Base-by-base conservation (phyloP, 805 yeast genomes). In the Isabelozyma heimii region DNA sequence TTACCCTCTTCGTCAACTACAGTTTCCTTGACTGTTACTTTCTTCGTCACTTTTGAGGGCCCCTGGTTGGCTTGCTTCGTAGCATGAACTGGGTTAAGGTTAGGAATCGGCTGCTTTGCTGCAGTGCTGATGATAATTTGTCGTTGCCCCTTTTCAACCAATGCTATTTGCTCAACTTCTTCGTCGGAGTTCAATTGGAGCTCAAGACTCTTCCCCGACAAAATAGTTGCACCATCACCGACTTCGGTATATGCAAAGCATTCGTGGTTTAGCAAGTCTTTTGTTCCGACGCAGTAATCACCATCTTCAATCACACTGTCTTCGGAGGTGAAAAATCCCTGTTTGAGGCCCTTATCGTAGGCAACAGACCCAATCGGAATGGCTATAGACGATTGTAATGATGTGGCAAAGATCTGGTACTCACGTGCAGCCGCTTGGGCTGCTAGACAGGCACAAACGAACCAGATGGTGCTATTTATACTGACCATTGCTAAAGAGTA, bases 261-360 rank as follows among this genome's bases (percentile, higher is more conserved):
- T n/a, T 60, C 67, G 28, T 61, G 60, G 46, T 56, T 50, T 6
- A 54, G 48, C 5, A 69, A 40, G 45, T 65, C 70, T 6, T 54
- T 49, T 20, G 76, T 69, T 10, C 76, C 75, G 42, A 70, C 43
- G 44, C 70, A 66, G 50, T 60, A 59, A 8, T 43, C 57, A 12
- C 57, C 60, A 8, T 17, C 37, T 5, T 42, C 44, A 9, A 48
- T 4, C 14, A 30, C 24, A 14, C 40, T 8, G 3, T 38, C 50
- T 14, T 39, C 28, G 37, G 49, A 42, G 26, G 39, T 24, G 44
- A 59, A 62, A 8, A 40, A 13, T 3, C 55, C 54, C 13, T 24
- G 42, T 5, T 24, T 38, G 13, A 37, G 37, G 1, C 42, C 52
- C 6, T 40, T 39, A 47, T 57, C 56, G 45, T 47, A 57, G 10